Conservation (phyloP, 2,329 filamentous ascomycete species). For the Fusarium veterinarium region DNA sequence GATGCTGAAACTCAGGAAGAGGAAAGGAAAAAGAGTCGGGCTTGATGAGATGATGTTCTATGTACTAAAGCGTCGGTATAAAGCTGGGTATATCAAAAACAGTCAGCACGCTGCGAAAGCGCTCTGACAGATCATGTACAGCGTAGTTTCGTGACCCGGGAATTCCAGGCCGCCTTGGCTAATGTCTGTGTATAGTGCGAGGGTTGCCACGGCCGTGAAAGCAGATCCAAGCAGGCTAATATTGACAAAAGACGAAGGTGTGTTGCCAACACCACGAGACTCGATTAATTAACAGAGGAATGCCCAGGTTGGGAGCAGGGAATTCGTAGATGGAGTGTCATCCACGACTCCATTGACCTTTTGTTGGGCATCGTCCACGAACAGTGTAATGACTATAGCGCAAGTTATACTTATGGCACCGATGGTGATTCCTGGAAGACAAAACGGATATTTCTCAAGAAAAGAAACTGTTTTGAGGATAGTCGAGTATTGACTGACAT, state of each 20-base stretch:
- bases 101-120: not conserved
- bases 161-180: not conserved
- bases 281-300: not conserved
- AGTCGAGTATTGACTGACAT: not conserved
- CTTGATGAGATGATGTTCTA: not conserved
- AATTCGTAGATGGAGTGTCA: not conserved
- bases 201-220: not conserved
- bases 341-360: fast-evolving
- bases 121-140: not conserved
- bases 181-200: not conserved
- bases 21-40: fast-evolving
- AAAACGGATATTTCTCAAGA: not conserved
- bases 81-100: not conserved
- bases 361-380: not conserved
- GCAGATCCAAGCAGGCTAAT: not conserved
- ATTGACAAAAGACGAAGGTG: fast-evolving
- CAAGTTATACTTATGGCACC: not conserved
- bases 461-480: not conserved
- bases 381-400: not conserved
- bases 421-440: not conserved
- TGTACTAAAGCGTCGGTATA: not conserved
- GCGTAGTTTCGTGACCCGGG: not conserved
- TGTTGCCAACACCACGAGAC: not conserved
- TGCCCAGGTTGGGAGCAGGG: not conserved
- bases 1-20: not conserved